phyloP scores from a whole-genome alignment of 2,329 filamentous ascomycete species.

The Tricladium varicosporioides region DNA sequence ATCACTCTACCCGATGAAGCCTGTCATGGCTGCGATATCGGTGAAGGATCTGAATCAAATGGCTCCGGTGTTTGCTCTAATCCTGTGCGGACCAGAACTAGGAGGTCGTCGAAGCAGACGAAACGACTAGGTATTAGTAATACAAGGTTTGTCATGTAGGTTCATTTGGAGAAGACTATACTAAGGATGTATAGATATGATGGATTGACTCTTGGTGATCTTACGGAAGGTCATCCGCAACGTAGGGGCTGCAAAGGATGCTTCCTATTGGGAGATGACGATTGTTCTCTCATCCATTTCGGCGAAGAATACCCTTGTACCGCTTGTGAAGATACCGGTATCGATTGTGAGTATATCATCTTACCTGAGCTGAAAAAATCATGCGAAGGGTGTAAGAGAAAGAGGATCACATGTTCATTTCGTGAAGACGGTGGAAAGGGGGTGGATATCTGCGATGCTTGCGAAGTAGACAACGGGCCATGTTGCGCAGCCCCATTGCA shows the following conservation, averaged over 20 bases:
- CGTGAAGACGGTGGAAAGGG: slow-evolving; percentile 19
- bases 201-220: slow-evolving; percentile 19
- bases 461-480: slow-evolving; percentile 13
- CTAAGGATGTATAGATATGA: slow-evolving; percentile 17
- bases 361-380: slow-evolving; percentile 21
- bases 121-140: background rate
- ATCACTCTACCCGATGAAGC: slow-evolving; percentile 5
- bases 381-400: slow-evolving; percentile 25
- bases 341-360: slow-evolving; percentile 25
- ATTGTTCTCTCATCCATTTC: slow-evolving; percentile 27
- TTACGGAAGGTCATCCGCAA: slow-evolving; percentile 24
- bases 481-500: slow-evolving; percentile 23
- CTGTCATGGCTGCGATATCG: background rate
- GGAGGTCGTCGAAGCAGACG: background rate
- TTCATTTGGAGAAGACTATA: background rate
- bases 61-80: slow-evolving; percentile 1
- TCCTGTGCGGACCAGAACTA: background rate
- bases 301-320: slow-evolving; percentile 25
- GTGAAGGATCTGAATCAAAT: slow-evolving; percentile 4
- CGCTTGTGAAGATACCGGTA: slow-evolving; percentile 22
- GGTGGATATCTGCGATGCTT: slow-evolving; percentile 21
- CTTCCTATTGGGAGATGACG: slow-evolving; percentile 23
- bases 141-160: background rate
- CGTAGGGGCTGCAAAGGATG: slow-evolving; percentile 29
- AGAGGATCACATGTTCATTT: slow-evolving; percentile 22